phyloP scores from a whole-genome alignment of 495 filamentous ascomycete genomes.

The Penicillium atrosanguineum region DNA sequence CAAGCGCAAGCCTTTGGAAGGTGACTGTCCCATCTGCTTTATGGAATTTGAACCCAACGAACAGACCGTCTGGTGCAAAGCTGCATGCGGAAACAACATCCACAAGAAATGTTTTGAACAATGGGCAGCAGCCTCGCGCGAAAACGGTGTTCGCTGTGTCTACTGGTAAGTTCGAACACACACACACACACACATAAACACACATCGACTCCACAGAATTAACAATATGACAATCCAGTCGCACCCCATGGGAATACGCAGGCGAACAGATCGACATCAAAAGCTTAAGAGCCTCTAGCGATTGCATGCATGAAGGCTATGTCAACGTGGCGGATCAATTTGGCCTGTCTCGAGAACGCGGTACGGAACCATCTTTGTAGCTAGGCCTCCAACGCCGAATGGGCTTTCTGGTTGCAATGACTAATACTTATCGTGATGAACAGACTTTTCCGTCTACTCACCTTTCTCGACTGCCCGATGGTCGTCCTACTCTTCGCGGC shows the following conservation, averaged over 20 bases:
- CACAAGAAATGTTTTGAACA: slow-evolving; percentile 70
- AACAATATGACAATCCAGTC: slow-evolving; percentile 31
- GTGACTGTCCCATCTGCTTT: slow-evolving; percentile 80
- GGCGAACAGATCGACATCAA: slow-evolving; percentile 44
- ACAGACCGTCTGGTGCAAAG: slow-evolving; percentile 66
- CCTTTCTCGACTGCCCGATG: slow-evolving; percentile 34
- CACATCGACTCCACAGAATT: background rate
- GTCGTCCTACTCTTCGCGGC: slow-evolving; percentile 24
- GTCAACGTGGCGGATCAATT: slow-evolving; percentile 63
- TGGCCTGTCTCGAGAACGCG: slow-evolving; percentile 55
- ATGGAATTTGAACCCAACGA: slow-evolving; percentile 57
- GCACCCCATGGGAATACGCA: slow-evolving; percentile 60
- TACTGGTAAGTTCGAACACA: slow-evolving; percentile 48
- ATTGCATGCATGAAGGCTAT: slow-evolving; percentile 56
- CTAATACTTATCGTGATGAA: background rate
- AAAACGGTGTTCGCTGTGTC: slow-evolving; percentile 60
- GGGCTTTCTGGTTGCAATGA: background rate
- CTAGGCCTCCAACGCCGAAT: background rate
- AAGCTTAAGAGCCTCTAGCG: slow-evolving; percentile 36
- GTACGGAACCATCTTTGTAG: slow-evolving; percentile 39
- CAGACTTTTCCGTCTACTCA: slow-evolving; percentile 46
- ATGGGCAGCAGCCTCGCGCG: slow-evolving; percentile 60
- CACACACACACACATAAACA: no score
- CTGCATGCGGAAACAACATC: slow-evolving; percentile 75
- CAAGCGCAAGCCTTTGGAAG: slow-evolving; percentile 62